Base-by-base conservation (phyloP, 805 yeast species). In the Danielia oregonensis region DNA sequence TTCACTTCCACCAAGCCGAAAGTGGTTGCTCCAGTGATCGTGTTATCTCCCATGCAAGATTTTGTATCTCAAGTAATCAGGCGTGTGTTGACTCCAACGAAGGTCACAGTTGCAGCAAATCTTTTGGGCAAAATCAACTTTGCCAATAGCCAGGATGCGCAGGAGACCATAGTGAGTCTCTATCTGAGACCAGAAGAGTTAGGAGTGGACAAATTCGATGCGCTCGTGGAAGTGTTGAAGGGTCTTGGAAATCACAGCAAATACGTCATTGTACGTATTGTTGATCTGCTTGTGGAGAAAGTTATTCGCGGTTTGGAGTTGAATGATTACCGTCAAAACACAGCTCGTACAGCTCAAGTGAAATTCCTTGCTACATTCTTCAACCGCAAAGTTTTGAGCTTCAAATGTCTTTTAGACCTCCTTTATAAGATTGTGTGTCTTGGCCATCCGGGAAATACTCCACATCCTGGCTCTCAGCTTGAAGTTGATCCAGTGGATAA, bases 281-380 rank as follows among this genome's bases (percentile, higher is more conserved):
- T 86, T 32, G 96, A 89, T 54, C 63, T 72, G 11, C 35, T 82
- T 2, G 44, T 83, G 11, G 96, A 88, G 49, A 65, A 68, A n/a
- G 67, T 84, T 11, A 65, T 70, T 7, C 49, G 78, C 17, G 93
- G 87, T 0, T 57, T 87, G 39, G 95, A 87, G 49, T 44, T 65
- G 4, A 76, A 79, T 42, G 76, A 77, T 44, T 82, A 74, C 49
- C 65, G 76, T 35, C 55, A 61, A 32, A 82, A 81, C 46, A 70
- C 88, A 51, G 59, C 61, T 10, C 63, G 95, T 37, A 55, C 84
- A 39, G 70, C 93, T 0, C 76, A 79, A 34, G 70, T 76, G 5
- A 73, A 66, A 48, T 80, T 78, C 46, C 44, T 89, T 10, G 73
- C 78, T 0, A 82, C 78, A 37, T 52, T 87, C 17, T 72, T 60